Base-by-base conservation (phyloP, 1,284 basidiomycete species). In the Cronartium ribicola region DNA sequence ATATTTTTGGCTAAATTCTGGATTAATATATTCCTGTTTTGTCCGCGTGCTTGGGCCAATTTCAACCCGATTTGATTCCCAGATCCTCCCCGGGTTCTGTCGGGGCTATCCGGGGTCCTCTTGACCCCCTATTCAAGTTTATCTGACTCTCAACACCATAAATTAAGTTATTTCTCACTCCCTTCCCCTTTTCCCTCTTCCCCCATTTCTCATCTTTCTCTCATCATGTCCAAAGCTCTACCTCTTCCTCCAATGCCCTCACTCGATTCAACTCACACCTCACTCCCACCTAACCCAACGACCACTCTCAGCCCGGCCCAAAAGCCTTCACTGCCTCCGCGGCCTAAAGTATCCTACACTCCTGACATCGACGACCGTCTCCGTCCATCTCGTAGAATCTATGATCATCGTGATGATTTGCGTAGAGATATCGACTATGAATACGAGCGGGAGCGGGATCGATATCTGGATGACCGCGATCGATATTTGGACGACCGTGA, bases 291-390 rank as follows among this genome's bases (percentile, higher is more conserved):
- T 51, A 51, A 51, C 22, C 48, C 48, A 14, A 51, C 17, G 17
- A 14, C 17, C 17, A 2, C 29, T 29, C 29, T 29, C 29, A 11
- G 8, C 22, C 69, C 44, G 6, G 11, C 43, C 10, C 43, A 64
- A n/a, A 22, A 44, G 22, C 46, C 46, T 39, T 61, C 40, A 11
- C 62, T 71, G 29, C 69, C 69, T 36, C 60, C 69, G 39, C 59
- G 69, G n/a, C 69, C 69, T 29, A 71, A 71, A 48, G 36, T 71
- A 37, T 64, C 69, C 44, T 71, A 71, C 51, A 71, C 61, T 36
- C 62, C 69, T 57, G 69, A 71, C 39, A 43, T 63, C 46, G 69
- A 71, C 29, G 62, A 63, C 11, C 43, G 69, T 29, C 5, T 40
- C 37, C 48, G 69, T 22, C 44, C 44, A 17, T 63, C 44, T n/a